Conservation (phyloP, 176 grass and related monocot genomes). For the Hordeum vulgare region MorexV3_pseudomolecules_assembly NC_058518.1:400465805-400466304, state of each 20-base stretch:
- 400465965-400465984: slow-evolving; percentile 25
- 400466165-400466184: not conserved
- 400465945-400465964: slow-evolving; percentile 39
- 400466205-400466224: slow-evolving; percentile 39
- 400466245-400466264: slow-evolving; percentile 50
- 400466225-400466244: slow-evolving; percentile 37
- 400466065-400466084: slow-evolving; percentile 32
- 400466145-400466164: not conserved
- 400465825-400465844: slow-evolving; percentile 28
- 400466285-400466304: slow-evolving; percentile 49
- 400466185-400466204: not conserved
- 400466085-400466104: not conserved
- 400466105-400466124: slow-evolving; percentile 47
- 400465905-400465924: not conserved
- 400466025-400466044: not conserved
- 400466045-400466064: slow-evolving; percentile 41
- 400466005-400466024: not conserved
- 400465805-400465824: not conserved
- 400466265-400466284: slow-evolving; percentile 36
- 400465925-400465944: slow-evolving; percentile 21
- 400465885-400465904: slow-evolving; percentile 7
- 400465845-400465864: slow-evolving; percentile 34
- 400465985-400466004: slow-evolving; percentile 23
- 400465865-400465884: slow-evolving; percentile 27
- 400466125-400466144: slow-evolving; percentile 39